phyloP scores from a whole-genome alignment of 169 alveolate genomes.

The Eimeria sp. region DNA sequence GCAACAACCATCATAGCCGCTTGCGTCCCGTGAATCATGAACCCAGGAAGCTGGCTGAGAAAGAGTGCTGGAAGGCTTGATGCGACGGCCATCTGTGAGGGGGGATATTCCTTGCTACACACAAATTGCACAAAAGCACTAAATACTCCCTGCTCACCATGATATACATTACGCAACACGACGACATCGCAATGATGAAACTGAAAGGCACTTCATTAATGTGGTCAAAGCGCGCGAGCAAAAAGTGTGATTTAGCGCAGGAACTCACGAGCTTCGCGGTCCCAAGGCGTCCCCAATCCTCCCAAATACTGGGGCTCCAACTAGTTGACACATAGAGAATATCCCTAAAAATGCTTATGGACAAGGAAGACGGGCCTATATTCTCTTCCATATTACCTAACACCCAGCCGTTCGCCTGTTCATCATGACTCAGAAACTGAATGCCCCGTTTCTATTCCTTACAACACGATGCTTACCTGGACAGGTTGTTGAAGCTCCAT shows the following conservation, averaged over 20 bases:
- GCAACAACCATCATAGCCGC: conserved; percentile 77
- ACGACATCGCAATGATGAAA: conserved; percentile 70
- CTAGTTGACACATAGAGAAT: conserved; percentile 66
- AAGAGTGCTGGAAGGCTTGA: conserved; percentile 46
- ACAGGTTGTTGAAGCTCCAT: conserved; percentile 80
- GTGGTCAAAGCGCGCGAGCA: background rate
- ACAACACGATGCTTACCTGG: conserved; percentile 54
- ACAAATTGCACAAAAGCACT: background rate
- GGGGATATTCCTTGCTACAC: background rate
- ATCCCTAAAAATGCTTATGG: background rate
- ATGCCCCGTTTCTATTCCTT: background rate
- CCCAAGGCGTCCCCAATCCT: conserved; percentile 74
- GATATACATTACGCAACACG: conserved; percentile 61
- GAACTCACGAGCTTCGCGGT: conserved; percentile 74
- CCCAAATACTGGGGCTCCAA: conserved; percentile 77
- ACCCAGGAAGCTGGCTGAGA: conserved; percentile 77
- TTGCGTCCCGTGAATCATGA: conserved; percentile 73
- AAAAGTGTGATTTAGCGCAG: too few relatives aligned
- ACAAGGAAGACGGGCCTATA: background rate
- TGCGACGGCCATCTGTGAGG: conserved; percentile 73
- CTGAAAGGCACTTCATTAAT: background rate
- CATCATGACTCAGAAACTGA: background rate
- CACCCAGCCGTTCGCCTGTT: conserved; percentile 74
- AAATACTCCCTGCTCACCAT: conserved; percentile 38
- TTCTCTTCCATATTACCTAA: conserved; percentile 31